Base-by-base conservation (phyloP, 164 flowering plant species). In the Hamamelis virginiana region DNA sequence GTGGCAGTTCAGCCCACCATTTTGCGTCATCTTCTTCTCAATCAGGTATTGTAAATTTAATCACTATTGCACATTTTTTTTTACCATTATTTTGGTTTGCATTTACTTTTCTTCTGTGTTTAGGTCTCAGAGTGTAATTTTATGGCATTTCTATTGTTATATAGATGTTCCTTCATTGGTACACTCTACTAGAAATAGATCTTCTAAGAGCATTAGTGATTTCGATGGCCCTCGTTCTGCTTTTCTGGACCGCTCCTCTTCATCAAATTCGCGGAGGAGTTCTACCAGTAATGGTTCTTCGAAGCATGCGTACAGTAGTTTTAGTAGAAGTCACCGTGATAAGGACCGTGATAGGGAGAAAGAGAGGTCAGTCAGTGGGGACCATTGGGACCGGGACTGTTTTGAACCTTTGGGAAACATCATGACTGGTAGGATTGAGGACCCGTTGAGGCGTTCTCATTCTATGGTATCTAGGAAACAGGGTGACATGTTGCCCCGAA, bases 221-320 rank as follows among this genome's bases (percentile, higher is more conserved):
- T 72, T 78, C 63, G 90, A 83, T 70, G 71, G 72, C 60, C 80
- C 83, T 65, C 91, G 82, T 56, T 72, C 88, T 12, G 50, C 76
- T 15, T 79, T 75, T 55, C 62, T 74, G 43, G 96, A 87, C 55
- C 80, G 91, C 38, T 77, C 82, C 1, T 73, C 88, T 46, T 81
- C 92, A 1, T 75, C 86, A 8, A 77, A 83, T 80, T 86, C 85
- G 55, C 75, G 89, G 64, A 79, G 85, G 67, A 85, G 80, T 83
- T 80, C 89, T n/a, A 77, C 77, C 66, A 86, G 84, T 79, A 86
- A 86, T 80, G 96, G 92, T 67, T 75, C 85, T 74, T 51, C 84
- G 44, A 84, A 81, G 69, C 88, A 86, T 73, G 79, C 94, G 1
- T 88, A 88, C 70, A 85, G 87, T 82, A 93, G 89, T 83, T 93